A percentile compares a stretch with the other conserved stretches of the same genome.
Evolutionary conservation across 2,329 filamentous ascomycete genomes (phyloP).

Genomic region (Trichoderma hamatum): DNA sequence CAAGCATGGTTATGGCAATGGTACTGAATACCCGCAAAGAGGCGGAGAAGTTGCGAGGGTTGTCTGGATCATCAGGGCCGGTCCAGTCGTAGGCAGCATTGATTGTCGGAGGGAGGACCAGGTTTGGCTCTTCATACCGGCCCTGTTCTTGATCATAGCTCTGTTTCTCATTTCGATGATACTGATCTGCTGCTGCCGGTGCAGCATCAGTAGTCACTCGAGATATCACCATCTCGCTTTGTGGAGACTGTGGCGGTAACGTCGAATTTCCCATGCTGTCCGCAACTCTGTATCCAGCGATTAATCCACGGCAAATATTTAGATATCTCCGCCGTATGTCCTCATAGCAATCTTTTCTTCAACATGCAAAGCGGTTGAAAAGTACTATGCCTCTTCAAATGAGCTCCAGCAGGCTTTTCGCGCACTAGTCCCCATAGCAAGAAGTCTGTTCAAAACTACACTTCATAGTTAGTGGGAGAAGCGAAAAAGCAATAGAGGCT

Average conservation of each 20-base stretch:
- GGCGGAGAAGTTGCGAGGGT: constrained; percentile 82
- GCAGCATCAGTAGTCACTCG: not conserved
- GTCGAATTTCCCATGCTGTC: not conserved
- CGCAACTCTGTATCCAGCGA: not conserved
- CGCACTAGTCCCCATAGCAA: not conserved
- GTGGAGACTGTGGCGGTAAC: not conserved
- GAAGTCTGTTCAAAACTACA: not conserved
- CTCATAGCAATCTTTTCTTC: not conserved
- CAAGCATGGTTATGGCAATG: constrained; percentile 72
- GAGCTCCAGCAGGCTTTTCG: not conserved
- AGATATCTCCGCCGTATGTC: not conserved
- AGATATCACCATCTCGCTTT: not conserved
- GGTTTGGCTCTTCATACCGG: constrained; percentile 20
- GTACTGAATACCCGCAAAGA: constrained; percentile 75
- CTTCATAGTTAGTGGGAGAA: not conserved
- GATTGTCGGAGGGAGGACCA: constrained; percentile 31
- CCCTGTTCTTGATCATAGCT: constrained; percentile 19
- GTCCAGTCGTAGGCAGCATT: constrained; percentile 37
- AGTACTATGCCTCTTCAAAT: not conserved
- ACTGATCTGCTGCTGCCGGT: not conserved
- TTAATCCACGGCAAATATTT: not conserved
- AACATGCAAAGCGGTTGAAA: not conserved
- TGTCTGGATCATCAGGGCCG: constrained; percentile 67
- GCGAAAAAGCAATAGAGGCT: not conserved
- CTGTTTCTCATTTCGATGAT: not conserved